phyloP scores from a whole-genome alignment of 306 rosid species.

The Acacia acuminata region DNA sequence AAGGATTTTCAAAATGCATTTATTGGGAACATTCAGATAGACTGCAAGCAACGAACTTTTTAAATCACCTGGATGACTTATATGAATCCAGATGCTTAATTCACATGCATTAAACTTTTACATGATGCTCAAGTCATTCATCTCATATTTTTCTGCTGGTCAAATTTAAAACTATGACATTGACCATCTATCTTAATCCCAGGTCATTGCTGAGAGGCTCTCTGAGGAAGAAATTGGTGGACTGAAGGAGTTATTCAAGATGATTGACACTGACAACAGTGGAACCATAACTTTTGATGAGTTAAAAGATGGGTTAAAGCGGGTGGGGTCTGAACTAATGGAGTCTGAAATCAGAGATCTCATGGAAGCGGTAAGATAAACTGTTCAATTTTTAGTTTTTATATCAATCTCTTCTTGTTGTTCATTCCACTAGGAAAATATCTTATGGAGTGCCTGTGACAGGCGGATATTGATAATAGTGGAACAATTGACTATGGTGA shows the following conservation, averaged over 20 bases:
- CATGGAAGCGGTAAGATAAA: constrained; percentile 60
- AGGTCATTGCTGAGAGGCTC: constrained; percentile 66
- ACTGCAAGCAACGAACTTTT: background rate
- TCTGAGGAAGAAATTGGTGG: constrained; percentile 74
- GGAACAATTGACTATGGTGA: constrained; percentile 66
- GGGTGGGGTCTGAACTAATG: constrained; percentile 65
- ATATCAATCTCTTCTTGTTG: background rate
- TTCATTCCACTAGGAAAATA: constrained; percentile 5
- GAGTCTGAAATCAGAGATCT: constrained; percentile 70
- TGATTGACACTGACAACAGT: constrained; percentile 62
- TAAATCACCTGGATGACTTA: constrained; percentile 8
- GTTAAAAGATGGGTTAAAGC: constrained; percentile 56
- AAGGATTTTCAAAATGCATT: constrained; percentile 12
- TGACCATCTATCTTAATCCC: constrained; percentile 25
- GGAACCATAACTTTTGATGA: constrained; percentile 67
- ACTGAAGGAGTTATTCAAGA: constrained; percentile 57
- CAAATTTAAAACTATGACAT: constrained; percentile 20
- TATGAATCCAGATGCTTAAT: background rate
- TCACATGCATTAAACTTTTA: background rate
- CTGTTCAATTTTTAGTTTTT: background rate
- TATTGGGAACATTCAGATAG: background rate
- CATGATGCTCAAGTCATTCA: background rate
- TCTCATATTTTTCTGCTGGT: constrained; percentile 10
- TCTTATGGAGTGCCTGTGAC: constrained; percentile 14
- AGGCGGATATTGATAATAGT: constrained; percentile 61